A percentile compares a stretch with the other conserved stretches of the same genome.
phyloP scores from a whole-genome alignment of 208 protist genomes.

The Novymonas esmeraldas region DNA sequence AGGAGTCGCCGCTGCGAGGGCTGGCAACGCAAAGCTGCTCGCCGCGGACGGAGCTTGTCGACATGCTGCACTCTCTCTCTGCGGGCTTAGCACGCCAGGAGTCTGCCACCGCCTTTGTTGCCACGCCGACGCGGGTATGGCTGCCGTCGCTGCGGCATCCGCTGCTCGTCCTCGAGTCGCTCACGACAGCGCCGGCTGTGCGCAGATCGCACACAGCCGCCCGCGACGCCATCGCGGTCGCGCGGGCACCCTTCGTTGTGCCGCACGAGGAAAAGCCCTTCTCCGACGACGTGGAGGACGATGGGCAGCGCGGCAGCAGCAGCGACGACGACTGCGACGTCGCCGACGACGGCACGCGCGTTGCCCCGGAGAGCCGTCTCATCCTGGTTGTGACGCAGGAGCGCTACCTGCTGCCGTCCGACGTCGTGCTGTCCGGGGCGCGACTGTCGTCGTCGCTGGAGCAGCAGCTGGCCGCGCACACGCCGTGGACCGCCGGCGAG shows the following conservation, averaged over 20 bases:
- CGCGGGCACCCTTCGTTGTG: not conserved
- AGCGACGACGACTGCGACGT: constrained; percentile 13
- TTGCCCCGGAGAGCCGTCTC: constrained; percentile 15
- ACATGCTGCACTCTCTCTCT: constrained; percentile 17
- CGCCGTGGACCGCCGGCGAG: constrained; percentile 31
- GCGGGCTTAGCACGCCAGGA: not conserved
- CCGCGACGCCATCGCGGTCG: not conserved
- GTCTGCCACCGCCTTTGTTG: not conserved
- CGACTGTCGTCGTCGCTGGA: constrained; percentile 54
- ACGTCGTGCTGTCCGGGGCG: constrained; percentile 68
- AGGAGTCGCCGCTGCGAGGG: constrained; percentile 1
- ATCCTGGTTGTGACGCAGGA: constrained; percentile 68
- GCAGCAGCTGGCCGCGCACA: constrained; percentile 37
- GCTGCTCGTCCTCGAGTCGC: constrained; percentile 37
- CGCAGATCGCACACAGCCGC: not conserved
- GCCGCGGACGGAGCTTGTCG: constrained; percentile 7
- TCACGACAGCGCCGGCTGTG: constrained; percentile 8
- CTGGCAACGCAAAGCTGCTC: not conserved
- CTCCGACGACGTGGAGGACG: not conserved
- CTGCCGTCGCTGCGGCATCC: constrained; percentile 65
- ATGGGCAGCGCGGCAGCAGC: constrained; percentile 4
- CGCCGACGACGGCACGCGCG: constrained; percentile 1
- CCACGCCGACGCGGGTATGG: constrained; percentile 44
- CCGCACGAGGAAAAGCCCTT: constrained; percentile 4
- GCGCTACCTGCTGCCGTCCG: constrained; percentile 51